Conservation (phyloP, 208 protist genomes). For the Leishmania guyanensis region DNA sequence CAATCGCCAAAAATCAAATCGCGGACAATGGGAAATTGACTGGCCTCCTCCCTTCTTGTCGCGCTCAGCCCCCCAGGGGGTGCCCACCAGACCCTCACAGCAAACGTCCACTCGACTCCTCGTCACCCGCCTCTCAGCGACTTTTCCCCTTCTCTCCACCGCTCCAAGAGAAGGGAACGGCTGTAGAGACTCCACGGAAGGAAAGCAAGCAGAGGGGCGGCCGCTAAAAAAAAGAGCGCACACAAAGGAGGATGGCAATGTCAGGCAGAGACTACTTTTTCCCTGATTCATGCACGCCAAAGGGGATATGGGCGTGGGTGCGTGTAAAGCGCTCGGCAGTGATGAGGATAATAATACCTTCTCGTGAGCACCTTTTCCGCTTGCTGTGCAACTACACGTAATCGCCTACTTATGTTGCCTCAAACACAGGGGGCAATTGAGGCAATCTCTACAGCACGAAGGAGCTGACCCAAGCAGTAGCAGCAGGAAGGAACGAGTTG, state of each 20-base stretch:
- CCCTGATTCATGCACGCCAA: neutral
- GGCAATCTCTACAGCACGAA: neutral
- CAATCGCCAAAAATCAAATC: neutral
- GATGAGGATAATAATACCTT: neutral
- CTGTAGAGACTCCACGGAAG: neutral
- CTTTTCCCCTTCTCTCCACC: neutral
- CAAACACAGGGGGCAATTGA: neutral
- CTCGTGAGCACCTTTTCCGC: neutral
- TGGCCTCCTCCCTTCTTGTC: neutral
- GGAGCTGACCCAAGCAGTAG: neutral
- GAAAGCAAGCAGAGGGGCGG: neutral
- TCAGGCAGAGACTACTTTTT: neutral
- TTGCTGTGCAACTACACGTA: neutral
- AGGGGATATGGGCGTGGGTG: neutral
- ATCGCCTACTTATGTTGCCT: neutral
- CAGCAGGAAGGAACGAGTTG: neutral
- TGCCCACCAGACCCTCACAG: neutral
- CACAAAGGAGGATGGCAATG: neutral
- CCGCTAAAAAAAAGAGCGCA: neutral
- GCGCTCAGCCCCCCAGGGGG: neutral
- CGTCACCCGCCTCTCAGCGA: neutral
- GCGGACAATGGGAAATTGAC: neutral
- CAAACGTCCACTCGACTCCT: neutral
- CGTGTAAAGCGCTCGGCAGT: neutral
- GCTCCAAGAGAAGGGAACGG: neutral